Percentiles rank a stretch among this genome's conserved stretches.
These are phyloP conservation scores for Blastobotrys arbuscula DNA, from an alignment of 1,139 yeast genomes.

Conservation along the genomic window DNA sequence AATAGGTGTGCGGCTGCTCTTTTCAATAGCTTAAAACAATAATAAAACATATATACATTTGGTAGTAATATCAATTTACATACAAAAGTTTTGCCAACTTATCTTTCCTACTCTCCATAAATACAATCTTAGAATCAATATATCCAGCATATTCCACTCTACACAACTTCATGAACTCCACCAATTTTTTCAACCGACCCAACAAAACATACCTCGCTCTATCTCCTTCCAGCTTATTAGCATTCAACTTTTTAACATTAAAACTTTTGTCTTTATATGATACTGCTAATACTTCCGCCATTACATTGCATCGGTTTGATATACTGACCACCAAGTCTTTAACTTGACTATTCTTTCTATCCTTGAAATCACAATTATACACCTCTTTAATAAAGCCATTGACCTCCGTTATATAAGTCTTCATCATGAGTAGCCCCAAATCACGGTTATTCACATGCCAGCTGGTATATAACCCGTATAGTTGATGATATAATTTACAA, in stretches of 20 bases:
- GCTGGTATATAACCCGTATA: not conserved
- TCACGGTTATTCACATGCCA: constrained; percentile 5
- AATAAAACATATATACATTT: not conserved
- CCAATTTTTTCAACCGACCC: not conserved
- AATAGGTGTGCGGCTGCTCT: not conserved
- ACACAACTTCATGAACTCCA: constrained; percentile 1
- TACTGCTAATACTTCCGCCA: not conserved
- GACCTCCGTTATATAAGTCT: not conserved
- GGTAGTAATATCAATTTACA: not conserved
- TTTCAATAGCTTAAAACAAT: not conserved
- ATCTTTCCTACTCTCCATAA: not conserved
- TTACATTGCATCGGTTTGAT: not conserved
- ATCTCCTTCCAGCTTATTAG: not conserved
- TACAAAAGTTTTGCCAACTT: not conserved
- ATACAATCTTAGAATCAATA: not conserved
- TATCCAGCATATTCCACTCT: constrained; percentile 4
- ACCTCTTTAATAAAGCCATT: constrained; percentile 2
- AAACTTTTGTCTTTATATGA: not conserved
- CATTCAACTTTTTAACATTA: not conserved
- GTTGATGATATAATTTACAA: not conserved
- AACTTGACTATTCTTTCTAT: not conserved
- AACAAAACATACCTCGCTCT: not conserved
- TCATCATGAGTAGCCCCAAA: not conserved
- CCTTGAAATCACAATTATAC: not conserved
- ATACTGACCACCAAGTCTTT: not conserved